Evolutionary conservation across 140 eudicot species (phyloP).

Genomic region (Senecio squalidus): DNA sequence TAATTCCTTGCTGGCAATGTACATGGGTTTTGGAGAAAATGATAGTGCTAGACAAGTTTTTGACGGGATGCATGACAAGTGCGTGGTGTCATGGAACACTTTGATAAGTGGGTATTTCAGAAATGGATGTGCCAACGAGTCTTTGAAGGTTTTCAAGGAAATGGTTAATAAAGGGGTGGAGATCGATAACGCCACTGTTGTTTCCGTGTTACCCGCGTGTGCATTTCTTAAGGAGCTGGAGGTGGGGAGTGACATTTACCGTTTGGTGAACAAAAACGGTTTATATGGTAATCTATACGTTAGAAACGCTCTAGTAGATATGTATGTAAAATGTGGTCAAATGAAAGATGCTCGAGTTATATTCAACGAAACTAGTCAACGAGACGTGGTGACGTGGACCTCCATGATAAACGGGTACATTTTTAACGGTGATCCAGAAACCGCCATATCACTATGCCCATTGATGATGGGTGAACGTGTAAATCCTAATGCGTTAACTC

Average conservation of each 20-base stretch:
- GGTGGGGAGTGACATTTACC: conserved; percentile 47
- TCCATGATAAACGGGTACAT: conserved; percentile 65
- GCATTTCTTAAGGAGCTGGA: conserved; percentile 46
- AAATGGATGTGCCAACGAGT: conserved; percentile 43
- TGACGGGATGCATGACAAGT: conserved; percentile 39
- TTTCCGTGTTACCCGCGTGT: conserved; percentile 80
- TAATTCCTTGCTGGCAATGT: conserved; percentile 73
- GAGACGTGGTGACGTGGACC: conserved; percentile 90
- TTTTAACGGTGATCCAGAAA: conserved; percentile 33
- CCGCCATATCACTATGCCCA: conserved; percentile 45
- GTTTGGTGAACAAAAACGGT: conserved; percentile 37
- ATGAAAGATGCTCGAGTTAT: conserved; percentile 52
- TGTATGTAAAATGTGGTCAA: conserved; percentile 75
- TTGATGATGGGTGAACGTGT: conserved; percentile 57
- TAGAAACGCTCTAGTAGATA: conserved; percentile 73
- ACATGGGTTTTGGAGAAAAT: conserved; percentile 56
- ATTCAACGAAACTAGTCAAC: conserved; percentile 45
- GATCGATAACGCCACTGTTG: conserved; percentile 51
- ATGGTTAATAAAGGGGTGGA: conserved; percentile 51
- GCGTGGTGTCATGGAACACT: conserved; percentile 77
- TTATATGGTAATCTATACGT: conserved; percentile 41
- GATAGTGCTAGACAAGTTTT: conserved; percentile 48
- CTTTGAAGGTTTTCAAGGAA: conserved; percentile 39
- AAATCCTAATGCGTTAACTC: conserved; percentile 61
- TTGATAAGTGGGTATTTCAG: conserved; percentile 69